Evolutionary conservation across 2,329 filamentous ascomycete species (phyloP), one percentile per base, ranked within the genome.

Genomic region (Beauveria asiatica): DNA sequence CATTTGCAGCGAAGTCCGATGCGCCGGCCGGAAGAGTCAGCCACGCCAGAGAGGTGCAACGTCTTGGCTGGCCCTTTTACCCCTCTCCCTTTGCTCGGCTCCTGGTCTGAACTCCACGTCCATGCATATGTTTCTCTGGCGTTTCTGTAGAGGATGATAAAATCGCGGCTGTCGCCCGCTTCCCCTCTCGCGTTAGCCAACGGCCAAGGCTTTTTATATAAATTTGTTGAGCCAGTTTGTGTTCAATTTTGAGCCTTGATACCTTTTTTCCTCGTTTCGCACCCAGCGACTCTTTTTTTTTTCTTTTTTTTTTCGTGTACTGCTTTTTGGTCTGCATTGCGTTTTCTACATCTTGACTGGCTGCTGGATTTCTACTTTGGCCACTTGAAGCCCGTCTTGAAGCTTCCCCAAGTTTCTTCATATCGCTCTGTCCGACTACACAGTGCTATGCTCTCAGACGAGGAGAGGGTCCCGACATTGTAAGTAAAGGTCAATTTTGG

Each of bases 51-150:
- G 42, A 30, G 33, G 23, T 46, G 46, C 37, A 44, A 44, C 46
- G 41, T 42, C 19, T 16, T 39, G 45, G 46, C 25, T 44, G 46
- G 39, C 23, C 1, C n/a, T 7, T 46, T 19, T 27, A 8, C 45
- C 37, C 46, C 56, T 58, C 56, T 51, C 56, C 25, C 19, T 25
- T 42, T 9, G 19, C 33, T 17, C 33, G 45, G 21, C 55, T 57
- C 55, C 45, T 49, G 41, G 57, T 30, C 57, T 37, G 19, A 49
- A 53, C 57, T 58, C 39, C 48, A 46, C 39, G 56, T n/a, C 23
- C 56, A 51, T 44, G 56, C 56, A 58, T 46, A 33, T 6, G 37
- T 59, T 59, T 46, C 49, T 59, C 41, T 59, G 45, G 10, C 25
- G 50, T 2, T 25, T 4, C 23, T 5, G n/a, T 23, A 37, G 33